Evolutionary conservation across 2,329 filamentous ascomycete species (phyloP), one percentile per base, ranked within the genome.

Genomic region (Neonectria magnoliae): DNA sequence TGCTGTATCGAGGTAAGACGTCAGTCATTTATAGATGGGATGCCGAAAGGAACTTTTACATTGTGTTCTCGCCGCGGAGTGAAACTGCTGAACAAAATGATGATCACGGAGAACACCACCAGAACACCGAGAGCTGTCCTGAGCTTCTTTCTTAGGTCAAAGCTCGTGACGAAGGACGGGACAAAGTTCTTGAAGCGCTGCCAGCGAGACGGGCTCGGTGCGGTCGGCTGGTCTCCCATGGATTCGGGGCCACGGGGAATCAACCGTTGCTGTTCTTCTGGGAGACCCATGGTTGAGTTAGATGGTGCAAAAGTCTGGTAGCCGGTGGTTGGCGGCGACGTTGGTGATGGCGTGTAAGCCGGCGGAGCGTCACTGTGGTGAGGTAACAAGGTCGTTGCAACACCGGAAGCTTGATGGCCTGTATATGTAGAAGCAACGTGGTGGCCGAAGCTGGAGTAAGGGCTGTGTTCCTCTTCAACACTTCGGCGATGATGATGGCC

Each of bases 291-390:
- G 27, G 61, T 78, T 18, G 64, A 56, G 48, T 64, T 63, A 16
- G 60, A 27, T 22, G 64, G 73, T 1, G 73, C 63, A 70, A 86
- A 84, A 8, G 84, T 85, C 63, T 77, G 81, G 71, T 86, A 85
- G 65, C 78, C 80, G 65, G 74, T 53, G 11, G 52, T 61, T 29
- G 60, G 60, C 16, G 74, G 67, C 8, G 78, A 74, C 13, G 81
- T 80, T 22, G 72, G 76, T 14, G 79, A 82, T 8, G 83, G 83
- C 2, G 82, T 83, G 72, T 86, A 87, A 10, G 84, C 84, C 7
- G 84, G 84, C 10, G 84, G 84, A 6, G 84, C 83, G 60, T 84
- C 82, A 44, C 69, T 65, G n/a, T 67, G 68, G 16, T 75, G 71
- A 51, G 66, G 67, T 54, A 71, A 55, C 27, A 67, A 56, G 48